A percentile compares a stretch with the other conserved stretches of the same genome.
phyloP scores from a whole-genome alignment of 2,329 filamentous ascomycete species.

The Claviceps maximensis region DNA sequence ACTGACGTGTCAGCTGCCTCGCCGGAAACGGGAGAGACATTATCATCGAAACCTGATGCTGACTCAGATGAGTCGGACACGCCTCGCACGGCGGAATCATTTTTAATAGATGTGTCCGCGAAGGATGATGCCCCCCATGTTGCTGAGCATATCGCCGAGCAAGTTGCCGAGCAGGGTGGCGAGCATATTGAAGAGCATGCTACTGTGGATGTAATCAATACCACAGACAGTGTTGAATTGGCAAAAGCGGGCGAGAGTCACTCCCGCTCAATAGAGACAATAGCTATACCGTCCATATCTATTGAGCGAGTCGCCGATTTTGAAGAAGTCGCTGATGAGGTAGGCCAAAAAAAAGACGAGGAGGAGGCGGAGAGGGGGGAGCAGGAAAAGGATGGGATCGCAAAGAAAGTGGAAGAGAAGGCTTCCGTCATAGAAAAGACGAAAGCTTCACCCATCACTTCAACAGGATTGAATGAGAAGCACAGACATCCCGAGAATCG shows the following conservation, averaged over 20 bases:
- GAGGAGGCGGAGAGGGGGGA: background rate
- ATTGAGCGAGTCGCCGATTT: constrained; percentile 1
- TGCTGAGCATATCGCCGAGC: background rate
- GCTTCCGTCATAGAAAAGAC: background rate
- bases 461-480: background rate
- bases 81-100: background rate
- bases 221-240: background rate
- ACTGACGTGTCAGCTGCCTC: background rate
- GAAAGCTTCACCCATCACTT: background rate
- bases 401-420: background rate
- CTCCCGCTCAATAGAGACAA: background rate
- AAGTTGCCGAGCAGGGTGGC: background rate
- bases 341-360: background rate
- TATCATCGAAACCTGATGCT: background rate
- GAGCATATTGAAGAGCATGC: background rate
- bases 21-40: background rate
- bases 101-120: background rate
- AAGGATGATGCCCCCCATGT: no score
- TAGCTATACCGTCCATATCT: constrained; percentile 2
- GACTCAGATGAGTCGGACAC: background rate
- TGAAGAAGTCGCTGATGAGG: background rate
- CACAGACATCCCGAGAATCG: background rate
- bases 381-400: background rate
- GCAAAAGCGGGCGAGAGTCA: background rate
- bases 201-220: background rate